phyloP scores from a whole-genome alignment of 139 green algal species.

The Penium margaritaceum region DNA sequence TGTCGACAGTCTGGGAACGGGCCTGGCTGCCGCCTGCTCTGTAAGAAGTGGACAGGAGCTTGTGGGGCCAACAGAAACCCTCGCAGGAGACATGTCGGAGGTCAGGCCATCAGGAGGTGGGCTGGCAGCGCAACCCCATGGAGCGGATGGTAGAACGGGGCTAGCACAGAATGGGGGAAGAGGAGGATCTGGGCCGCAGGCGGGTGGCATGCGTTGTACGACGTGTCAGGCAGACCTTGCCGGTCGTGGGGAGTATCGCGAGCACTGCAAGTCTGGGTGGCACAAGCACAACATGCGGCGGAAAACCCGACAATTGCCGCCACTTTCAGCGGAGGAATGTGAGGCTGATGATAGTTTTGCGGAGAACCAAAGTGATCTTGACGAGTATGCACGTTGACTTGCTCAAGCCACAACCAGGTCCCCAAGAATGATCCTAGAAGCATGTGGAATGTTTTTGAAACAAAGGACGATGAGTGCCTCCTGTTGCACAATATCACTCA shows the following conservation, averaged over 20 bases:
- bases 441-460: too few relatives aligned
- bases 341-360: slow-evolving; percentile 28
- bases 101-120: background rate
- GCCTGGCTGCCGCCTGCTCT: background rate
- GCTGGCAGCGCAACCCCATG: background rate
- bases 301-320: slow-evolving; percentile 51
- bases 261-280: slow-evolving; percentile 84
- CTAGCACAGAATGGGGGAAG: slow-evolving; percentile 10
- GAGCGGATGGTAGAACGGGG: too few relatives aligned
- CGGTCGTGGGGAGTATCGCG: slow-evolving; percentile 58
- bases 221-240: slow-evolving; percentile 53
- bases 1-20: too few relatives aligned
- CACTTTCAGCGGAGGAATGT: slow-evolving; percentile 54
- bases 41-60: background rate
- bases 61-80: background rate
- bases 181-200: background rate
- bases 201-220: slow-evolving; percentile 17
- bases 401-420: too few relatives aligned
- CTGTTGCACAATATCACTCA: too few relatives aligned
- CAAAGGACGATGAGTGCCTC: too few relatives aligned
- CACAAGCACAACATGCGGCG: slow-evolving; percentile 78
- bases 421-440: too few relatives aligned
- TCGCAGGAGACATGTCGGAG: background rate
- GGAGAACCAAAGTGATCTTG: slow-evolving; percentile 17
- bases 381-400: too few relatives aligned